phyloP scores from a whole-genome alignment of 305 asterid genomes.

The Fraxinus greggii region DNA sequence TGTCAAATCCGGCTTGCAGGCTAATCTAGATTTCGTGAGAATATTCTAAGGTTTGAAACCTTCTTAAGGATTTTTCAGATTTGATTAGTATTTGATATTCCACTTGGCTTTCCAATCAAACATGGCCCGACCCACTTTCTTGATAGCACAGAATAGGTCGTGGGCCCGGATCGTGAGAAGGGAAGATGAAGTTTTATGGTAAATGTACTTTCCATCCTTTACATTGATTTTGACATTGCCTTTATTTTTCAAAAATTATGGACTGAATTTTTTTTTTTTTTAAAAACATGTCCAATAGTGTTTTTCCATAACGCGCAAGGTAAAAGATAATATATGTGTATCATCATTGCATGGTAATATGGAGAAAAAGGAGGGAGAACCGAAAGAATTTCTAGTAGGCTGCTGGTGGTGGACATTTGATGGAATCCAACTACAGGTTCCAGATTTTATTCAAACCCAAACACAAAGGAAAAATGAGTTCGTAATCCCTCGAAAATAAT shows the following conservation, averaged over 20 bases:
- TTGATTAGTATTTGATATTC: background rate
- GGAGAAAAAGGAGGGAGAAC: background rate
- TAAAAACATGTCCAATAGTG: too few relatives aligned
- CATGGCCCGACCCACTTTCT: background rate
- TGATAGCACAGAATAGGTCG: conserved; percentile 8
- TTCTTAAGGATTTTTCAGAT: background rate
- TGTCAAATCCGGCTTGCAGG: background rate
- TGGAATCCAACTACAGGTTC: background rate
- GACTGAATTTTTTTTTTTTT: too few relatives aligned
- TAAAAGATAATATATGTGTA: too few relatives aligned
- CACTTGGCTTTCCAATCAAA: background rate
- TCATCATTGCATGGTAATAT: background rate
- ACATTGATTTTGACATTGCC: too few relatives aligned
- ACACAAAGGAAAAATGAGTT: background rate
- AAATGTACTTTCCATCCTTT: too few relatives aligned
- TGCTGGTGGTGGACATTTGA: background rate
- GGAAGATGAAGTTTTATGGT: conserved; percentile 15
- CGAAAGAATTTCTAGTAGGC: background rate
- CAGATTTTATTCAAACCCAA: background rate
- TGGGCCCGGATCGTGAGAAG: background rate
- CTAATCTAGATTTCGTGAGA: background rate
- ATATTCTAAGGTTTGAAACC: background rate
- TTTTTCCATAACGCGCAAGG: too few relatives aligned
- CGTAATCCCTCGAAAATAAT: background rate
- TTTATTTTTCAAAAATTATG: too few relatives aligned